Conservation (phyloP, 495 filamentous ascomycete genomes). For the Barbatosphaeria neglecta region DNA sequence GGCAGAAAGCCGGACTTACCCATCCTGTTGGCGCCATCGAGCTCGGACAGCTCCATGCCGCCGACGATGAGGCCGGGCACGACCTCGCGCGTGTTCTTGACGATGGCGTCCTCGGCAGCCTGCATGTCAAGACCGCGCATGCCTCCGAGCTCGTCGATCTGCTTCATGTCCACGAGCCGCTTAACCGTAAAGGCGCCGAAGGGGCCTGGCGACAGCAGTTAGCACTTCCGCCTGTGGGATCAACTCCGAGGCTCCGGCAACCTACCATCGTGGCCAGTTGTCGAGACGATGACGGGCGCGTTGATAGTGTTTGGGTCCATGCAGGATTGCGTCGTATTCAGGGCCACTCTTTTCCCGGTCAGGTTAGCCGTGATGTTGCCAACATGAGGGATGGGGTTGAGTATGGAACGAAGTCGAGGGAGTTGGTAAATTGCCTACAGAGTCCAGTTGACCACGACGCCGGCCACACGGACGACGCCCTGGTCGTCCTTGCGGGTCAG, state of each 20-base stretch:
- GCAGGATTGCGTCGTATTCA: conserved; percentile 72
- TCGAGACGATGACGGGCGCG: conserved; percentile 71
- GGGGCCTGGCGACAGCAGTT: conserved; percentile 31
- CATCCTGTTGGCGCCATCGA: conserved; percentile 84
- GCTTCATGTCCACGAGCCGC: conserved; percentile 70
- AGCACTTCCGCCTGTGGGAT: too few relatives aligned
- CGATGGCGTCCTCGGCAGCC: conserved; percentile 78
- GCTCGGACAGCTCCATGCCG: conserved; percentile 85
- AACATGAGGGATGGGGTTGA: too few relatives aligned
- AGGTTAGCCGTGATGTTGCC: too few relatives aligned
- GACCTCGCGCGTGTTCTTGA: conserved; percentile 78
- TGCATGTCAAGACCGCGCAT: conserved; percentile 92
- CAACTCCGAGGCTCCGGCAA: background rate
- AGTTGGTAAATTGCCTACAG: conserved; percentile 80
- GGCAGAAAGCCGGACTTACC: conserved; percentile 20
- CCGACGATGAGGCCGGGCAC: conserved; percentile 80
- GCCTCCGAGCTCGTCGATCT: conserved; percentile 69
- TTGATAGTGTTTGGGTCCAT: conserved; percentile 97
- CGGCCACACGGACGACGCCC: conserved; percentile 60
- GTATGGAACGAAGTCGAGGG: too few relatives aligned
- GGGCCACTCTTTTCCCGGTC: too few relatives aligned
- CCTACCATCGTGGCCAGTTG: conserved; percentile 70
- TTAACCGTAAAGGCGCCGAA: conserved; percentile 85
- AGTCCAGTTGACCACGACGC: conserved; percentile 92
- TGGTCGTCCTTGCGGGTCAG: conserved; percentile 53